These are phyloP conservation scores for Dorcoceras hygrometricum DNA, from an alignment of 257 asterid species.

Conservation along the genomic window DNA sequence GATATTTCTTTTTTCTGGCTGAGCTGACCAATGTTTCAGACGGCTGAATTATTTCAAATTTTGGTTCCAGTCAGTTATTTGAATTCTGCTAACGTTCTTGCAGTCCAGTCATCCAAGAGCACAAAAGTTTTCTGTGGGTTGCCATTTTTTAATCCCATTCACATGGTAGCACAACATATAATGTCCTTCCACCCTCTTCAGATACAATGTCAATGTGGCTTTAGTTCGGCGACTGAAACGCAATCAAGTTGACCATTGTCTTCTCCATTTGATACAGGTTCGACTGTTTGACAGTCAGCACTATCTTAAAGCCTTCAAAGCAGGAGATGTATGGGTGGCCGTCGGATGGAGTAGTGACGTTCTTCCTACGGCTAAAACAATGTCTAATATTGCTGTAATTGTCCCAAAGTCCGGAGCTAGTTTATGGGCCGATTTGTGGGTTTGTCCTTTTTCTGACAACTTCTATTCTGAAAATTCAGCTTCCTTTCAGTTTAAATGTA, in stretches of 20 bases:
- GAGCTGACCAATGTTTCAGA: not conserved
- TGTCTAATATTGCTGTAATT: slow-evolving; percentile 78
- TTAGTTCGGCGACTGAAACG: not conserved
- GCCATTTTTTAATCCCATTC: not conserved
- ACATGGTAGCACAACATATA: not conserved
- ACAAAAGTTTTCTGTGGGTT: not conserved
- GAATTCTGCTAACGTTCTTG: not conserved
- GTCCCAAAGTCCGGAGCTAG: slow-evolving; percentile 95
- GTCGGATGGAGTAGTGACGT: slow-evolving; percentile 98
- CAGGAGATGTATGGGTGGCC: slow-evolving; percentile 93
- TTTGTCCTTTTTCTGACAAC: slow-evolving; percentile 27
- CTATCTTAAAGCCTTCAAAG: slow-evolving; percentile 82
- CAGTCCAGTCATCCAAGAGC: not conserved
- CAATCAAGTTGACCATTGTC: not conserved
- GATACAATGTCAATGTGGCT: not conserved
- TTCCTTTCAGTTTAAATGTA: not conserved
- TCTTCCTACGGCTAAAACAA: slow-evolving; percentile 77
- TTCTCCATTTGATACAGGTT: slow-evolving; percentile 46
- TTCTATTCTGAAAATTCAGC: not conserved
- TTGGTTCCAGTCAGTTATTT: not conserved
- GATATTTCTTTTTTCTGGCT: too few relatives aligned
- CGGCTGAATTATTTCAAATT: not conserved
- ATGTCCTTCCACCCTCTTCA: not conserved
- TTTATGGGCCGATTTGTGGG: slow-evolving; percentile 98
- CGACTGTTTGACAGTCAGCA: slow-evolving; percentile 75